Base-by-base conservation (phyloP, 2,329 filamentous ascomycete species). In the Zasmidium angulare region DNA sequence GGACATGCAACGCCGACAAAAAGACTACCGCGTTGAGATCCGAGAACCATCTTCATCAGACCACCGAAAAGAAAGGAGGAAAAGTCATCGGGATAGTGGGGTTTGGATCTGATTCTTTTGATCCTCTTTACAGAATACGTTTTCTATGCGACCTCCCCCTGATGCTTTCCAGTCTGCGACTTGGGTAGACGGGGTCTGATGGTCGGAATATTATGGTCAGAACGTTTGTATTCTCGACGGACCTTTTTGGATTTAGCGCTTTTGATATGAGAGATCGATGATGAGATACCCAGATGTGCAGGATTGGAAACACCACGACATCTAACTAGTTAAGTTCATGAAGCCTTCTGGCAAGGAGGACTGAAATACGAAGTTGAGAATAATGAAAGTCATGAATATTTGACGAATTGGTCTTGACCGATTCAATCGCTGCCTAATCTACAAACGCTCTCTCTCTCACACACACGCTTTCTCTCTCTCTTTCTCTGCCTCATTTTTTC, bases 1-100 rank as follows among this genome's bases (percentile, higher is more conserved):
- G 43, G 62, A 62, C 22, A 23, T 49, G 23, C 60, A 65, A n/a
- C 56, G 57, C 7, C 56, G 56, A 11, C 56, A 60, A 21, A 57
- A 63, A 14, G 54, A 56, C 12, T 65, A 64, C 43, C 56, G 57
- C 52, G 56, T 63, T 2, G 64, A 66, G 48, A 58, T 66, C 21
- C 59, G 63, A 0, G 63, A 65, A 46, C 63, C 64, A 36, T 29
- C 26, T 29, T 29, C 26, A 7, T 56, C 53, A 9, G 53, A 56
- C 17, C 10, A 40, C 1, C 19, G 49, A 17, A 58, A 52, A 23
- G 50, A 53, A 3, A 46, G 55, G 48, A 49, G 51, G 31, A 29
- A 46, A 23, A 46, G 36, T 17, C 53, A 50, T 12, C 55, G 55
- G 4, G 55, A 57, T 26, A 57, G 55, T 40, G 55, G 55, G 23